Conservation (phyloP, 495 filamentous ascomycete genomes). For the Neohortaea acidophila region DNA sequence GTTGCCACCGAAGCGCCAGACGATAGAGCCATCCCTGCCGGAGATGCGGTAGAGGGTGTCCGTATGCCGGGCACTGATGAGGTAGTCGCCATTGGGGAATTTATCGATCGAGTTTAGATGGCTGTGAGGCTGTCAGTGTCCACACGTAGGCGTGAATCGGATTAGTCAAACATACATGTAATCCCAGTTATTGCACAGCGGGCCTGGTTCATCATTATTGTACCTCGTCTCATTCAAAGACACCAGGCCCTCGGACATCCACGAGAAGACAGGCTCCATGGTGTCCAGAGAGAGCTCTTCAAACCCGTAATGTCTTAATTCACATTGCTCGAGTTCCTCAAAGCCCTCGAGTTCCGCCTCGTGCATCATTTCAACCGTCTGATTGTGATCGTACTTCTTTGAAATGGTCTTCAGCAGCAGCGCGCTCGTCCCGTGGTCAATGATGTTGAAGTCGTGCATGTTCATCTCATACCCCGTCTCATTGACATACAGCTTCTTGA, state of each 20-base stretch:
- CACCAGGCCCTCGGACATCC: slow-evolving; percentile 4
- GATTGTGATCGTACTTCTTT: no score
- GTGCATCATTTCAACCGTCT: background rate
- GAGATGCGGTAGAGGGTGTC: slow-evolving; percentile 14
- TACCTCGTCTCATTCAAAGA: slow-evolving; percentile 6
- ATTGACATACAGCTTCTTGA: background rate
- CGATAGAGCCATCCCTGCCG: slow-evolving; percentile 10
- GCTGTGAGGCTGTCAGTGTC: background rate
- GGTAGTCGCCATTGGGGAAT: slow-evolving; percentile 14
- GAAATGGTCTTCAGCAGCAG: slow-evolving; percentile 1
- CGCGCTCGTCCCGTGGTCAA: background rate
- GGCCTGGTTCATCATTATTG: background rate
- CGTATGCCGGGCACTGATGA: slow-evolving; percentile 15
- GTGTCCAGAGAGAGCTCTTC: slow-evolving; percentile 2
- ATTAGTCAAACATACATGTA: no score
- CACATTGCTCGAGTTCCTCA: background rate
- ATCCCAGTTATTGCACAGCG: slow-evolving; percentile 1
- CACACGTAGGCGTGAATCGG: background rate
- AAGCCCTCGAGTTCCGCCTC: background rate
- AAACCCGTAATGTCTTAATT: slow-evolving; percentile 4
- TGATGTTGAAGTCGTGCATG: slow-evolving; percentile 5
- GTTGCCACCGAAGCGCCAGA: slow-evolving; percentile 11
- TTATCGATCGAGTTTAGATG: slow-evolving; percentile 20
- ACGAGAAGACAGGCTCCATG: slow-evolving; percentile 2
- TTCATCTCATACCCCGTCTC: background rate